Conservation (phyloP, 169 alveolate genomes). For the Eimeria sp. region DNA sequence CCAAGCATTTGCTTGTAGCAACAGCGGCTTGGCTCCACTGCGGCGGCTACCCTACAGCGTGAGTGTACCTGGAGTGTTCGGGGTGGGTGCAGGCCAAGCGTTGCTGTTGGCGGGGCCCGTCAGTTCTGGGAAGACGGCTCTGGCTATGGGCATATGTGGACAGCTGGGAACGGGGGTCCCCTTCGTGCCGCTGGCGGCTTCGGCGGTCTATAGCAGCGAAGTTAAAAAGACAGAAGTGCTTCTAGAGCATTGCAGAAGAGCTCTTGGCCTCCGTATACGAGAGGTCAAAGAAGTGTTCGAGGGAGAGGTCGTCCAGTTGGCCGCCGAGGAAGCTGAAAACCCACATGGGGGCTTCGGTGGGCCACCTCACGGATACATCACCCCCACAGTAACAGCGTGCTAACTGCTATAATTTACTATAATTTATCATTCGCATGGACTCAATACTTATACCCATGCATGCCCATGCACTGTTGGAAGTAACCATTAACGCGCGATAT, state of each 20-base stretch:
- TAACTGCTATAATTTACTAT: not conserved
- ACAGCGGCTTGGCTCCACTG: not conserved
- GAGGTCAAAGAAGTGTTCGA: conserved; percentile 99
- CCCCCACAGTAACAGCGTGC: not conserved
- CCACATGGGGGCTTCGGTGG: conserved; percentile 89
- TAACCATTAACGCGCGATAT: not conserved
- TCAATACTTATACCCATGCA: not conserved
- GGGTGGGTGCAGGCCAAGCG: conserved; percentile 95
- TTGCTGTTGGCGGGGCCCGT: conserved; percentile 92
- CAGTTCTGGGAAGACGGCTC: conserved; percentile 99
- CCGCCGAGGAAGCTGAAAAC: conserved; percentile 94
- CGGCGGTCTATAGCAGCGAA: conserved; percentile 99
- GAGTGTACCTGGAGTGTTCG: not conserved
- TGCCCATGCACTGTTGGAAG: too few species aligned
- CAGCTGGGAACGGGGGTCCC: conserved; percentile 99
- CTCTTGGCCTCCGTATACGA: conserved; percentile 98
- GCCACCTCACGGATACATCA: not conserved
- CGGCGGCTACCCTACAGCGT: not conserved
- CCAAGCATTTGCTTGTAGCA: not conserved
- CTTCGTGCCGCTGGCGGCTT: conserved; percentile 99
- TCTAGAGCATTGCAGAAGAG: conserved; percentile 99
- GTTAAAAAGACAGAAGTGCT: conserved; percentile 99
- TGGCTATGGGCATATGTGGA: conserved; percentile 99
- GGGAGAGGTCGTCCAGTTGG: conserved; percentile 98
- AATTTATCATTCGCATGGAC: not conserved